A percentile compares a stretch with the other conserved stretches of the same genome.
phyloP scores from a whole-genome alignment of 2,329 filamentous ascomycete species.

The Neopestalotiopsis sp. region DNA sequence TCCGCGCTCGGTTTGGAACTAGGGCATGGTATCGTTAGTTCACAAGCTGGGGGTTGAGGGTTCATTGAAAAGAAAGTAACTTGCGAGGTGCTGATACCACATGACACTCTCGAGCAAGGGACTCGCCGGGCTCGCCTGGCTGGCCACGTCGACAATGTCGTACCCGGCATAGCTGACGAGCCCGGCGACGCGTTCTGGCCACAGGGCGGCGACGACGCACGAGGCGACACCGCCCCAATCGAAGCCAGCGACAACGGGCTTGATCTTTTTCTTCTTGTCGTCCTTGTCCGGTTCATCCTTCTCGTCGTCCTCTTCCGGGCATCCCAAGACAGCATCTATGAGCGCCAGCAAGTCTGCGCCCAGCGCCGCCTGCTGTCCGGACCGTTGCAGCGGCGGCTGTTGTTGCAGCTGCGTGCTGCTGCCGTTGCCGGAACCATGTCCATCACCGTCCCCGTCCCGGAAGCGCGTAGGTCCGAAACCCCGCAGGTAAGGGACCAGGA shows the following conservation, averaged over 20 bases:
- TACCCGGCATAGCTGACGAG: conserved; percentile 31
- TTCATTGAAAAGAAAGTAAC: background rate
- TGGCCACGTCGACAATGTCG: conserved; percentile 15
- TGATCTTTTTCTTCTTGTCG: too few relatives aligned
- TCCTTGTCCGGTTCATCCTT: too few relatives aligned
- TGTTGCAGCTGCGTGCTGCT: too few relatives aligned
- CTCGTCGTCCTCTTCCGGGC: conserved; percentile 21
- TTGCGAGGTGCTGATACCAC: conserved; percentile 33
- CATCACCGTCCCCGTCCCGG: conserved; percentile 21
- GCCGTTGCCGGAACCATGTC: too few relatives aligned
- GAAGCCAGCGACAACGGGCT: conserved; percentile 34
- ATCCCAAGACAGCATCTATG: conserved; percentile 26
- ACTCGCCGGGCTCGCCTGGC: conserved; percentile 23
- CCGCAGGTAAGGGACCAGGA: conserved; percentile 35
- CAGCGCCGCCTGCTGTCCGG: conserved; percentile 34
- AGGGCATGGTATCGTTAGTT: background rate
- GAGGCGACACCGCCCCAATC: conserved; percentile 36
- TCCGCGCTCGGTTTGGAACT: conserved; percentile 31
- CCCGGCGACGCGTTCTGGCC: conserved; percentile 32
- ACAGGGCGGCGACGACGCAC: conserved; percentile 32
- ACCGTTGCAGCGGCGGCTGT: conserved; percentile 21
- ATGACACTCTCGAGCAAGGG: conserved; percentile 28
- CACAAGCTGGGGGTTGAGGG: background rate
- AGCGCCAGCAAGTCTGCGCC: conserved; percentile 33
- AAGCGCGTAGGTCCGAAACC: conserved; percentile 33